Conservation (phyloP, 2,329 filamentous ascomycete genomes). For the Ascochyta clinopodiicola region DNA sequence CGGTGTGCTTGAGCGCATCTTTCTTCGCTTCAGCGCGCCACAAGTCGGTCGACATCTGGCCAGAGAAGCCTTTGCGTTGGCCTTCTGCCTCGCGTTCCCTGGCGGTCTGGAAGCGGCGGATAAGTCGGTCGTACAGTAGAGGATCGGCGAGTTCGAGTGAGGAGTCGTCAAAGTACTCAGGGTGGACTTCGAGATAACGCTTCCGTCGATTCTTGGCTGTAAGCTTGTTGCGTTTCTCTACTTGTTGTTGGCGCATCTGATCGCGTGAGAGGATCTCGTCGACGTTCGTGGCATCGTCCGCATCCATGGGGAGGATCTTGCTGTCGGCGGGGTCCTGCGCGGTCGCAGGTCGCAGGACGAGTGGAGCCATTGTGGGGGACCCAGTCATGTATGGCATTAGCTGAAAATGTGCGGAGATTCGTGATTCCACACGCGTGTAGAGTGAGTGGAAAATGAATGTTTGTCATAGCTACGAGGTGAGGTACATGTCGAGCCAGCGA, state of each 20-base stretch:
- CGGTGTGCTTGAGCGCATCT: conserved; percentile 63
- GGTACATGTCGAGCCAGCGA: conserved; percentile 5
- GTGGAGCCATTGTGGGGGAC: conserved; percentile 31
- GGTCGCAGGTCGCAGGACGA: conserved; percentile 31
- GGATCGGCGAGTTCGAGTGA: conserved; percentile 73
- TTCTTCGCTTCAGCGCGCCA: conserved; percentile 78
- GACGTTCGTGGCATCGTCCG: conserved; percentile 24
- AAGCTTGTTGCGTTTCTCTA: conserved; percentile 49
- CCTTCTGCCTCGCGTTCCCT: conserved; percentile 77
- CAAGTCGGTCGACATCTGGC: conserved; percentile 78
- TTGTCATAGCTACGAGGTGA: not conserved
- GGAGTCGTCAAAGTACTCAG: conserved; percentile 70
- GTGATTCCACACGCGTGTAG: not conserved
- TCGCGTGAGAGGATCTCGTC: conserved; percentile 23
- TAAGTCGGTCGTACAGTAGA: conserved; percentile 79
- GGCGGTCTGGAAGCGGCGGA: conserved; percentile 77
- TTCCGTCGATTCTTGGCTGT: conserved; percentile 77
- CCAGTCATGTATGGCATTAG: conserved; percentile 37
- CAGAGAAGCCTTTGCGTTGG: conserved; percentile 76
- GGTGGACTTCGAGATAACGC: conserved; percentile 75
- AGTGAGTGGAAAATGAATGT: not conserved
- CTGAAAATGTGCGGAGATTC: not conserved
- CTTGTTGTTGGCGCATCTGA: conserved; percentile 20
- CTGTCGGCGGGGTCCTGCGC: conserved; percentile 14
- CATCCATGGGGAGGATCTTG: conserved; percentile 9